phyloP scores from a whole-genome alignment of 164 flowering plant genomes.

The Annona cherimola region DNA sequence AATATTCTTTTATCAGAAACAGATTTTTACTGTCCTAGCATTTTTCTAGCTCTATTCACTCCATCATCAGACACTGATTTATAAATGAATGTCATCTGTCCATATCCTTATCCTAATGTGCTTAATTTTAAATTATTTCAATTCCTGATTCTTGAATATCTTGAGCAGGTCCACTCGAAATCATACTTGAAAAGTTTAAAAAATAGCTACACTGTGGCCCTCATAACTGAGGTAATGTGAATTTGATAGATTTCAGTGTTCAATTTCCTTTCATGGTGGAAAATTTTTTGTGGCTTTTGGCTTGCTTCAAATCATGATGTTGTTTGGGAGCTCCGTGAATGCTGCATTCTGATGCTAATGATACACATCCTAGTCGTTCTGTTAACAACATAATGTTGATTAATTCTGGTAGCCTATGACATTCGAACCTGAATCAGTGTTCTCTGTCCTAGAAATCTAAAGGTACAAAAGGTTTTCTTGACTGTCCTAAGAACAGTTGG shows the following conservation, averaged over 20 bases:
- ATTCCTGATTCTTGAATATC: neutral
- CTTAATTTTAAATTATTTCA: neutral
- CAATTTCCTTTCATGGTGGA: neutral
- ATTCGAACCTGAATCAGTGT: too few species aligned
- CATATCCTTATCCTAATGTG: neutral
- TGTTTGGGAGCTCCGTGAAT: neutral
- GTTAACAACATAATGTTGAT: too few species aligned
- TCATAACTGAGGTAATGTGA: slow-evolving; percentile 62
- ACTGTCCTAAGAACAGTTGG: too few species aligned
- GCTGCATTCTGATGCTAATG: neutral
- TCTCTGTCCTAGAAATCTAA: too few species aligned
- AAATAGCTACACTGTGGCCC: slow-evolving; percentile 60
- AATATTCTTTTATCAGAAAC: neutral
- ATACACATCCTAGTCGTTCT: neutral
- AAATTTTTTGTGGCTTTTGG: neutral
- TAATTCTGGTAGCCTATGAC: too few species aligned
- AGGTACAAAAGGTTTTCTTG: too few species aligned
- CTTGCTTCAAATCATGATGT: neutral
- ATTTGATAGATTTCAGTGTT: neutral
- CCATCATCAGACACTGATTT: neutral
- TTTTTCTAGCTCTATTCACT: neutral
- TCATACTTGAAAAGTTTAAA: slow-evolving; percentile 68
- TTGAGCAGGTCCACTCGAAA: slow-evolving; percentile 69
- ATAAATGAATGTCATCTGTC: neutral
- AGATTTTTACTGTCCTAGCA: neutral